Evolutionary conservation across 768 basidiomycete genomes (phyloP), one percentile per base, ranked within the genome.

Genomic region (Porpolomopsis calyptriformis): DNA sequence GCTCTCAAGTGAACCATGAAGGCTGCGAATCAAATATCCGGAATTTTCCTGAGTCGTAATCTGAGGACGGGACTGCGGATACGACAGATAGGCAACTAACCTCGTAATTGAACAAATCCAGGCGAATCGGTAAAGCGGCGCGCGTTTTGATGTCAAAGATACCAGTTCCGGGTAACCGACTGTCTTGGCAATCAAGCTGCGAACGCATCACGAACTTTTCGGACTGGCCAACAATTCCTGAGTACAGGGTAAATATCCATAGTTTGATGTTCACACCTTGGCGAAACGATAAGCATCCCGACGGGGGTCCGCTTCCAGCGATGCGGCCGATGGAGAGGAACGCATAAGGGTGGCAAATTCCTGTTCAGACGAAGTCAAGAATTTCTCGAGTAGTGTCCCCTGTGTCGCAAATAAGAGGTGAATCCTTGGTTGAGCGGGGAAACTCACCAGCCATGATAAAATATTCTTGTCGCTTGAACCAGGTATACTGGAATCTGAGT

Each of bases 111-210:
- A 90, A 67, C 9, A 85, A 64, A 59, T 98, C 94, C 58, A 86
- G 67, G 1, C 94, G 80, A 38, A 97, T 80, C 0, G 87, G 78
- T 20, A 89, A 62, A 25, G 81, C 84, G 0, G 91, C 92, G 39
- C 94, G 77, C 0, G 94, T 97, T 64, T 99, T 99, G 64, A 98
- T 80, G 59, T 99, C 94, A 54, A 99, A 99, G 1, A 93, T 80
- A 23, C 90, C 91, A 0, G 81, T 82, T 1, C 91, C 92, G 3
- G 93, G 93, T 24, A 98, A 65, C 35, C 85, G 73, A 10, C 64
- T 53, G 56, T 97, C 87, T 1, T 78, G 65, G 53, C 92, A 90
- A 57, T 99, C 94, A 4, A 99, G 73, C 60, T 99, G 94, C 0
- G 93, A 94, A 11, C 94, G 85, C 84, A 97, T 91, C 20, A 97